Conservation (phyloP, 352 stramenopile species). For the Phytophthora litchii region DNA sequence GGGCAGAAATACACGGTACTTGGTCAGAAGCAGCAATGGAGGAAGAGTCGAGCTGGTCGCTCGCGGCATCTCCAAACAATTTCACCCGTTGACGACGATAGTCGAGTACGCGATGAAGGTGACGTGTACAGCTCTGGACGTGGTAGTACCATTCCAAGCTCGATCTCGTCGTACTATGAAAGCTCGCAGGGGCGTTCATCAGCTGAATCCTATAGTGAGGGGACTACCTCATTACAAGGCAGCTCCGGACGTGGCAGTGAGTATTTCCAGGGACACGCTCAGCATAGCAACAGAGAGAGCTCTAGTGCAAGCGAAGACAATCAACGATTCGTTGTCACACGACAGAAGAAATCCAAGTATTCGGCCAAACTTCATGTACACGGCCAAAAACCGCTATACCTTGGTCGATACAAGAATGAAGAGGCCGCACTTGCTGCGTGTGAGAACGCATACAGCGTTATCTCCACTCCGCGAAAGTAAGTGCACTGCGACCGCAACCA, state of each 20-base stretch:
- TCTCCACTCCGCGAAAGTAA: constrained; percentile 66
- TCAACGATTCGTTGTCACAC: constrained; percentile 54
- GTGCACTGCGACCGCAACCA: not conserved
- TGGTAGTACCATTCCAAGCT: constrained; percentile 17
- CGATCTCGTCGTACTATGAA: constrained; percentile 19
- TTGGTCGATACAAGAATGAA: constrained; percentile 72
- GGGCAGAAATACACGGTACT: constrained; percentile 56
- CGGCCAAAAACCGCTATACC: constrained; percentile 71
- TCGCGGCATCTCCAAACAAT: constrained; percentile 45
- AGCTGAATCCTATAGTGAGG: constrained; percentile 14
- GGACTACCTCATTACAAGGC: constrained; percentile 13
- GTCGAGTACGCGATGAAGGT: constrained; percentile 10
- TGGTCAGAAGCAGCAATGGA: constrained; percentile 72
- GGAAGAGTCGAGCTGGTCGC: constrained; percentile 46
- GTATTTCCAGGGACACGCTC: constrained; percentile 26
- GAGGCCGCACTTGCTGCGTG: constrained; percentile 62
- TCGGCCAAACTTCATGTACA: constrained; percentile 61
- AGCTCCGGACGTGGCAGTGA: constrained; percentile 29
- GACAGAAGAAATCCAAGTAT: constrained; percentile 66
- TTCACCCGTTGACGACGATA: constrained; percentile 45
- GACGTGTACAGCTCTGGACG: constrained; percentile 23
- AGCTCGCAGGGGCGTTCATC: constrained; percentile 13
- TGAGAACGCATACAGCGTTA: constrained; percentile 57
- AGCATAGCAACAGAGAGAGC: constrained; percentile 24
- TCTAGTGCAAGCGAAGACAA: constrained; percentile 6